Base-by-base conservation (phyloP, 2,329 filamentous ascomycete species). In the Cadophora luteo-olivacea region DNA sequence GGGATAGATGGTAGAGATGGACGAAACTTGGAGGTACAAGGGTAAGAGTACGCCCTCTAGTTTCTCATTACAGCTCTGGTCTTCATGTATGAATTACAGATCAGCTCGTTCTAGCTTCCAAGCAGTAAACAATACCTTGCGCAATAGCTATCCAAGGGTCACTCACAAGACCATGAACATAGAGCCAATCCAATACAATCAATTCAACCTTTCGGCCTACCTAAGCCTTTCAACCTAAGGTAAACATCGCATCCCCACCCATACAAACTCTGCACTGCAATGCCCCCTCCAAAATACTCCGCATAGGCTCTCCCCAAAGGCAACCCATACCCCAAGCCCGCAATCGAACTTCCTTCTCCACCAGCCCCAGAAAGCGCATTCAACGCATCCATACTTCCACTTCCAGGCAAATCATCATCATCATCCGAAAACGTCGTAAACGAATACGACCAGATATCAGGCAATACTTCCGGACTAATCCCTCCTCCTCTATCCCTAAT, bases 201-300 rank as follows among this genome's bases (percentile, higher is more conserved):
- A 49, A n/a, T 22, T 49, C 45, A 49, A 49, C n/a, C 22, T 49
- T 49, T 49, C 2, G 45, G 75, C 19, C 52, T 76, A 0, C 76
- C 76, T 0, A 78, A 41, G 1, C 76, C 77, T 51, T 78, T 78
- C 0, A 92, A 78, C 61, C 87, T 81, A 58, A 92, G 78, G 75
- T 91, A 92, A 1, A 92, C 89, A 76, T 92, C 89, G 6, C 74
- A 75, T 2, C 89, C 96, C 96, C 96, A 99, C 4, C 96, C 95
- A 83, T 93, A 96, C 58, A 98, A 81, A 78, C 93, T 97, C 84
- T 99, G 95, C n/a, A 99, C 90, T 4, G 90, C 90, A 68, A 99
- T 96, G 2, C 94, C 94, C 0, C 96, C 96, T 1, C 96, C 96
- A 83, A 99, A 99, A 76, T 98, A 99, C 82, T 99, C 95, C 0